Base-by-base conservation (phyloP, 495 filamentous ascomycete species). In the Penicillium pulvis region DNA sequence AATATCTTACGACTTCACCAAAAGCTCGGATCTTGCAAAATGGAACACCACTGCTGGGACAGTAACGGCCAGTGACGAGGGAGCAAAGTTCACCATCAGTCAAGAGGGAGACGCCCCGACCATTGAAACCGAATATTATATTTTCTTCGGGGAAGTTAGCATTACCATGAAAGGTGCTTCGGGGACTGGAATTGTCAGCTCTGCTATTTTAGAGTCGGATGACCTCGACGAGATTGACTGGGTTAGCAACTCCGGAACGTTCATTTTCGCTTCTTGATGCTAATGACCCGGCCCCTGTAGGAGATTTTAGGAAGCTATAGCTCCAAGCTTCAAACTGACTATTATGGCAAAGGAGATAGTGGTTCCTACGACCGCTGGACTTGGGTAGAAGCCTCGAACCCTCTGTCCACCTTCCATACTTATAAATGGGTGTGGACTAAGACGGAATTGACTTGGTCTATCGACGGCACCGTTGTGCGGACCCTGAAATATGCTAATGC, bases 151-250 rank as follows among this genome's bases (percentile, higher is more conserved):
- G 12, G 79, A 81, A 57, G 80, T 88, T 43, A 85, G 89, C 63
- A 83, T 92, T 41, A 77, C 75, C 52, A 81, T 92, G 79, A 87
- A 92, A 75, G 85, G 87, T 12, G 84, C 92, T 5, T 72, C 75
- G 5, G 92, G 92, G 19, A 77, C 74, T 19, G 92, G 92, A 57
- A 86, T 96, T 59, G 85, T 94, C 69, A 83, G 88, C 76, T 90
- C 86, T 16, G 80, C 93, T 53, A 90, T 97, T 8, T 73, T 97
- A 46, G 85, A 93, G 67, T 97, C 93, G 4, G 92, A 96, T 72
- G 84, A 85, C 61, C 82, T 97, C 19, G 93, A 98, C 71, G 93
- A 98, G 77, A 89, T 98, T 68, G 93, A 97, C 74, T 93, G 92
- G 84, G 85, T 91, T 74, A 84, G 88, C 20, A 23, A 1, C 2